Base-by-base conservation (phyloP, 2,329 filamentous ascomycete species). In the Aspergillus transmontanensis region DNA sequence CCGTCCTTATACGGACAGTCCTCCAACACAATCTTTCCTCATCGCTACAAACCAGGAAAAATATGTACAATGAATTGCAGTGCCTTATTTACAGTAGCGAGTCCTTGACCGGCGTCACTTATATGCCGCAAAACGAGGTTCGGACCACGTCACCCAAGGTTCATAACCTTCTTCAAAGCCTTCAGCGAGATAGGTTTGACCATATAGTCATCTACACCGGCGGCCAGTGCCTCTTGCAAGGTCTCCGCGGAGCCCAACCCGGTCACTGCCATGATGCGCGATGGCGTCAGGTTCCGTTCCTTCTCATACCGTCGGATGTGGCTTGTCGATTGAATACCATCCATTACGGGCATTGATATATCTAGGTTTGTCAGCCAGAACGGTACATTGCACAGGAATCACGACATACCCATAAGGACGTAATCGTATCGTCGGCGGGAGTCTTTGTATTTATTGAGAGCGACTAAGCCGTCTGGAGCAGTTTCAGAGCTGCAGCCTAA, bases 291-390 rank as follows among this genome's bases (percentile, higher is more conserved):
- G 0, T 64, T 59, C 4, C 70, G 66, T 6, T 73, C 62, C 23
- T 73, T 70, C 64, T 79, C 77, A 32, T 72, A 69, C 23, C 71
- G 67, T 26, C 80, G 74, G 59, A 82, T 82, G 14, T 73, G 73
- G 11, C 74, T 72, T 1, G 80, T 80, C 6, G 80, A 78, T 28
- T 75, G 72, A 30, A 82, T 76, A 0, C 80, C 80, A 60, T 81
- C 75, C 76, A 81, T 77, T 6, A 80, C 68, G 1, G 80, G 80
- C 79, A 81, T 81, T n/a, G 74, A 77, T 21, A 82, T 75, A 60
- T 81, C 79, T 80, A 71, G 10, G 4, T 58, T 43, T 59, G 51
- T 55, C n/a, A 54, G 16, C 16, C 2, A 39, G n/a, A 34, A 2
- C 2, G 19, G 16, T 6, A 14, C 3, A 0, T 7, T 4, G 34